phyloP scores from a whole-genome alignment of 2,329 filamentous ascomycete species.

The Neofusicoccum parvum region DNA sequence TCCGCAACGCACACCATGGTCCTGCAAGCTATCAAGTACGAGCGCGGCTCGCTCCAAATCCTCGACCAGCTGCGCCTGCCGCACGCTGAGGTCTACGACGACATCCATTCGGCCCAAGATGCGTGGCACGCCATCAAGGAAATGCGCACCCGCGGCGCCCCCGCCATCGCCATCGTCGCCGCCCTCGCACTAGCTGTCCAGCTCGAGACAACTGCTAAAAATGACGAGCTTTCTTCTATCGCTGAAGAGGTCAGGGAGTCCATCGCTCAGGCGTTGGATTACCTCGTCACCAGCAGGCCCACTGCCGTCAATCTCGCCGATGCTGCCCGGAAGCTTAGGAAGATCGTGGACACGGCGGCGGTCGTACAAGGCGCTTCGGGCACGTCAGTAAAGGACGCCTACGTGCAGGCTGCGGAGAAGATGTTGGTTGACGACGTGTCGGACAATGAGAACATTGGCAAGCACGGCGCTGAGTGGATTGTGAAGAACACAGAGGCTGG shows the following conservation, averaged over 20 bases:
- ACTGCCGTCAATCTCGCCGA: slow-evolving; percentile 95
- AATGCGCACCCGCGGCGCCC: slow-evolving; percentile 80
- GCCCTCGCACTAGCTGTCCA: slow-evolving; percentile 87
- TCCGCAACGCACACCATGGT: slow-evolving; percentile 44
- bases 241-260: slow-evolving; percentile 67
- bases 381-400: slow-evolving; percentile 65
- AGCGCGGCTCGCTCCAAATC: slow-evolving; percentile 71
- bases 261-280: slow-evolving; percentile 77
- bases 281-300: slow-evolving; percentile 83
- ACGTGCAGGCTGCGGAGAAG: slow-evolving; percentile 77
- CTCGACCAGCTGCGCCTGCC: slow-evolving; percentile 83
- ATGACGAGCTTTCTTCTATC: slow-evolving; percentile 46
- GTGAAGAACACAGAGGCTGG: slow-evolving; percentile 57
- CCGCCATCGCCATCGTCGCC: slow-evolving; percentile 97
- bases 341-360: slow-evolving; percentile 57
- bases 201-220: slow-evolving; percentile 57
- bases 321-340: slow-evolving; percentile 79
- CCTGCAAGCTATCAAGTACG: slow-evolving; percentile 78
- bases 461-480: slow-evolving; percentile 83
- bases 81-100: slow-evolving; percentile 77
- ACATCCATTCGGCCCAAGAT: slow-evolving; percentile 69
- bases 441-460: slow-evolving; percentile 85
- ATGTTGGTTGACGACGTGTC: slow-evolving; percentile 85
- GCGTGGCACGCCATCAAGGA: slow-evolving; percentile 81
- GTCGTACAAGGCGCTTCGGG: slow-evolving; percentile 48